Conservation (phyloP, 169 alveolate genomes). For the Plasmodium knowlesi region DNA sequence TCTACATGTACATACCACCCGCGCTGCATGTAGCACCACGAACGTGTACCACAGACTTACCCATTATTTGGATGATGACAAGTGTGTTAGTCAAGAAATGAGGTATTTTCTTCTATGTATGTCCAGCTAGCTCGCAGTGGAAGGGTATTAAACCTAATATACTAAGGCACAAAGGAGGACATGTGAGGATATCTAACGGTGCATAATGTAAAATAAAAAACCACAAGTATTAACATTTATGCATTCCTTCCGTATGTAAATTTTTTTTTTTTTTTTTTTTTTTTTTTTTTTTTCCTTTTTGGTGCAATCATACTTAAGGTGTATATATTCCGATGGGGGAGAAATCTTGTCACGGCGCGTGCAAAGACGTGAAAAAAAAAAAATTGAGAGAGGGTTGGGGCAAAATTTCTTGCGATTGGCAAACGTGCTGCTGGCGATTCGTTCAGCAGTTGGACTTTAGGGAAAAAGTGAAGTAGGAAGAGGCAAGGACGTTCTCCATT, state of each 20-base stretch:
- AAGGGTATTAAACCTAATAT: background rate
- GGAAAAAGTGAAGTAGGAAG: background rate
- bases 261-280: slow-evolving; percentile 26
- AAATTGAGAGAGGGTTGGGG: background rate
- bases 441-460: background rate
- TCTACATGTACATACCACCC: background rate
- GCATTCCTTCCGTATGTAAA: background rate
- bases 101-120: background rate
- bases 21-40: background rate
- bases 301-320: background rate
- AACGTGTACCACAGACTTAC: background rate
- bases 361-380: background rate
- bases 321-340: background rate
- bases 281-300: slow-evolving; percentile 27
- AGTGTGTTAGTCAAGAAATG: background rate
- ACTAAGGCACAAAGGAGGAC: background rate
- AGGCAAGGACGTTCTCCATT: background rate
- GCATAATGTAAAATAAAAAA: background rate
- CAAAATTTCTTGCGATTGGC: background rate
- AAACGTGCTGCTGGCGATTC: background rate
- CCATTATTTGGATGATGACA: background rate
- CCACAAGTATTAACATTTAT: background rate
- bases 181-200: background rate
- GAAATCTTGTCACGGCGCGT: background rate
- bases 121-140: background rate